phyloP scores from a whole-genome alignment of 441 rosid genomes.

The Pelargonium australe region DNA sequence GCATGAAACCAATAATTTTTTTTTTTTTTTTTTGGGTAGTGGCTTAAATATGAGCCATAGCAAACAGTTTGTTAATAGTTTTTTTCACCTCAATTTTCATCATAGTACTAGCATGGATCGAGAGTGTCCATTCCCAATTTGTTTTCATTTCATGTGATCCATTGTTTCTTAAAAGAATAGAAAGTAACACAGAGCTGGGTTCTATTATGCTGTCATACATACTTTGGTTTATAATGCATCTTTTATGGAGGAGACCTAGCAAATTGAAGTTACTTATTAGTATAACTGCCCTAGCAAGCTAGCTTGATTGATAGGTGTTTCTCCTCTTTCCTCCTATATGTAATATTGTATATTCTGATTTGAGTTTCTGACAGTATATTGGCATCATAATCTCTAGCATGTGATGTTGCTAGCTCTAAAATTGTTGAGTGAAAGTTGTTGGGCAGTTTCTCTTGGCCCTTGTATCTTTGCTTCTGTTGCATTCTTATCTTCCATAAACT shows the following conservation, averaged over 20 bases:
- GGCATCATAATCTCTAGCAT: neutral
- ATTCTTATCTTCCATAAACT: neutral
- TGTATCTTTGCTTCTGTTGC: slow-evolving; percentile 3
- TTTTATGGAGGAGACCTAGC: neutral
- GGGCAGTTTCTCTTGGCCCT: neutral
- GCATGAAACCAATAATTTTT: no score
- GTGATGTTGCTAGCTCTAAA: neutral
- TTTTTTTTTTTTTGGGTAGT: no score
- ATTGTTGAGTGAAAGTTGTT: neutral
- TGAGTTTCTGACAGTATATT: slow-evolving; percentile 10
- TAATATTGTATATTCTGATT: neutral
- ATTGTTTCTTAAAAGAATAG: neutral
- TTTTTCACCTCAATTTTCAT: neutral
- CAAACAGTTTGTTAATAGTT: no score
- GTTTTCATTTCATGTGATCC: neutral
- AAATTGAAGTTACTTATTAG: neutral
- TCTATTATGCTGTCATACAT: neutral
- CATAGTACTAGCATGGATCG: neutral
- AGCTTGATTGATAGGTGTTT: neutral
- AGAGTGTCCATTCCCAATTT: neutral
- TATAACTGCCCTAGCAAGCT: neutral
- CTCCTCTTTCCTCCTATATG: neutral
- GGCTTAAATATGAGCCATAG: no score
- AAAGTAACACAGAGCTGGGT: neutral
- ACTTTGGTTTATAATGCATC: neutral